Conservation (phyloP, 257 asterid genomes). For the Capsicum baccatum region DNA sequence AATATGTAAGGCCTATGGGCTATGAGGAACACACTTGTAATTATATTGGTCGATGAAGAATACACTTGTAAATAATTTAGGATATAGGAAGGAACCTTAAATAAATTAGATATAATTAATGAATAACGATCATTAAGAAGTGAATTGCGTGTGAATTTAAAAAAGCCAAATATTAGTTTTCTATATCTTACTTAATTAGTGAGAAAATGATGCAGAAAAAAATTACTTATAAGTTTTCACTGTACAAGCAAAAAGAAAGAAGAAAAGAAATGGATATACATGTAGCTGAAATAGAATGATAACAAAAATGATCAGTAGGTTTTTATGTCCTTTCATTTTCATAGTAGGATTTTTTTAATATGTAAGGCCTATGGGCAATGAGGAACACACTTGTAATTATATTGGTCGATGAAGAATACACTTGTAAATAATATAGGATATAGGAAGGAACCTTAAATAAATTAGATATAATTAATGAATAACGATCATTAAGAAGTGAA, state of each 20-base stretch:
- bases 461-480: neutral
- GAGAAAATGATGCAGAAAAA: neutral
- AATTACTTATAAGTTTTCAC: neutral
- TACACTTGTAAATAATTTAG: conserved; percentile 2
- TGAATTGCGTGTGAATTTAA: neutral
- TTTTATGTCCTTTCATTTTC: neutral
- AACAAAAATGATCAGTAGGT: neutral
- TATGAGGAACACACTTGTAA: neutral
- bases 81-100: neutral
- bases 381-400: neutral
- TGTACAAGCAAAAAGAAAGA: neutral
- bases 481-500: neutral
- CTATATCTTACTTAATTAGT: neutral
- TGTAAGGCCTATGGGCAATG: neutral
- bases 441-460: neutral
- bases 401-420: neutral
- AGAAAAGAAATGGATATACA: neutral
- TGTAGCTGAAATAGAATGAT: neutral
- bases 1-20: neutral
- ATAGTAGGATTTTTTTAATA: neutral
- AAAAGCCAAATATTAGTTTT: neutral
- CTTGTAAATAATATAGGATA: neutral
- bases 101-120: neutral
- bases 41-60: neutral
- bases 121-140: neutral